Evolutionary conservation across 495 filamentous ascomycete genomes (phyloP).

Genomic region (Penicillium steckii): DNA sequence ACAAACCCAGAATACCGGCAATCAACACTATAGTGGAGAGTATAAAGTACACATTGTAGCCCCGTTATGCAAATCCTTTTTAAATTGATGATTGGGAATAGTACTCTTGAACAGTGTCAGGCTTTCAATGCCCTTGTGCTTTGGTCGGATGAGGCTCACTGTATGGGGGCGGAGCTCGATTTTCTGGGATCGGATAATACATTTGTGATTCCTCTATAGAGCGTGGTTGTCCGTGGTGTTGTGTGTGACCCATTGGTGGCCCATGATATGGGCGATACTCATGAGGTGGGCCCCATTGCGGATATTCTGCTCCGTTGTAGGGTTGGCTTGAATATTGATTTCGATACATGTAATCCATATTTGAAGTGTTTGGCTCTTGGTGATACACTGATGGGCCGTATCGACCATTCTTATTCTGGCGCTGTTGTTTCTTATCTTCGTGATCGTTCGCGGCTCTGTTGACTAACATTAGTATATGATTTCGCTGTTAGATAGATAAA

Average conservation of each 20-base stretch:
- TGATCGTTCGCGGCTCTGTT: conserved; percentile 11
- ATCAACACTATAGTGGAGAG: too few species aligned
- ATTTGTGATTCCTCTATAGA: neutral
- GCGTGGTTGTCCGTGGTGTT: neutral
- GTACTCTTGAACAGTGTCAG: too few species aligned
- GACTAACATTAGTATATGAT: neutral
- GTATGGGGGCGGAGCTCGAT: too few species aligned
- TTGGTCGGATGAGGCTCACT: too few species aligned
- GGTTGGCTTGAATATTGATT: too few species aligned
- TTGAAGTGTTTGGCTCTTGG: neutral
- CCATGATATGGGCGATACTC: neutral
- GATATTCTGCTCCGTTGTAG: too few species aligned
- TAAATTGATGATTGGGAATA: too few species aligned
- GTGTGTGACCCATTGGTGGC: neutral
- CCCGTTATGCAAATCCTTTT: too few species aligned
- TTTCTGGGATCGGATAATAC: too few species aligned
- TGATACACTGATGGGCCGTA: neutral
- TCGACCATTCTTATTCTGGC: neutral
- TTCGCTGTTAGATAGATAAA: neutral
- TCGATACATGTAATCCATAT: neutral
- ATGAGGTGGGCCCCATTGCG: neutral
- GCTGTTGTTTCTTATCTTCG: conserved; percentile 10
- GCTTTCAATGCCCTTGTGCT: too few species aligned
- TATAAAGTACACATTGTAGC: too few species aligned
- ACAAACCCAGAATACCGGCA: too few species aligned